Conservation (phyloP, 345 rosid species). For the Lumnitzera littorea region DNA sequence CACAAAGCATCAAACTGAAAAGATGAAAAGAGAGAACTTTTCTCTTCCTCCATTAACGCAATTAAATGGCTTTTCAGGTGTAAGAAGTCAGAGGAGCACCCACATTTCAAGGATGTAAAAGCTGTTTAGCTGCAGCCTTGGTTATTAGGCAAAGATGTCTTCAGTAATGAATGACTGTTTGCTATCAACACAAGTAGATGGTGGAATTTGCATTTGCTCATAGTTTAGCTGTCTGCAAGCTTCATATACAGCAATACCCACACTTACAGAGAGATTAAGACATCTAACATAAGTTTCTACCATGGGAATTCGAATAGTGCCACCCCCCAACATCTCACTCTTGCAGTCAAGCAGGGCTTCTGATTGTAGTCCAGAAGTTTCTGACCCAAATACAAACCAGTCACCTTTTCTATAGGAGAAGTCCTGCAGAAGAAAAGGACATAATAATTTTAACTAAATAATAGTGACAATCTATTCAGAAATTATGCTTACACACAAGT, state of each 20-base stretch:
- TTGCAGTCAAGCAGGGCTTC: conserved; percentile 73
- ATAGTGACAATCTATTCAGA: no score
- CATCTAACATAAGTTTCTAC: conserved; percentile 89
- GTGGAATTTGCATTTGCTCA: conserved; percentile 46
- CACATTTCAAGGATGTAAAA: not conserved
- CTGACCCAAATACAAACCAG: conserved; percentile 85
- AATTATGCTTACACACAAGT: no score
- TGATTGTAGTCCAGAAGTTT: conserved; percentile 79
- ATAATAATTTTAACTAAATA: no score
- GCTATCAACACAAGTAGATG: conserved; percentile 18
- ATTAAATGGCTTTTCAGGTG: no score
- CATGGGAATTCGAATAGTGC: conserved; percentile 83
- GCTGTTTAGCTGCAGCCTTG: not conserved
- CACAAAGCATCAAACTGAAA: no score
- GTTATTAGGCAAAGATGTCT: conserved; percentile 57
- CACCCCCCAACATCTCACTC: conserved; percentile 51
- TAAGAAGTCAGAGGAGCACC: not conserved
- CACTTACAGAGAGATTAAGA: conserved; percentile 87
- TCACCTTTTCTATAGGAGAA: conserved; percentile 71
- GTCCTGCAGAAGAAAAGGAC: conserved; percentile 38
- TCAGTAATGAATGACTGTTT: conserved; percentile 35
- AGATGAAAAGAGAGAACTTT: no score
- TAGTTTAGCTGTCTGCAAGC: conserved; percentile 83
- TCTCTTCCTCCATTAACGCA: no score
- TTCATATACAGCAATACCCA: conserved; percentile 85